Evolutionary conservation across 2,329 filamentous ascomycete species (phyloP).

Genomic region (Diaporthe caulivora): DNA sequence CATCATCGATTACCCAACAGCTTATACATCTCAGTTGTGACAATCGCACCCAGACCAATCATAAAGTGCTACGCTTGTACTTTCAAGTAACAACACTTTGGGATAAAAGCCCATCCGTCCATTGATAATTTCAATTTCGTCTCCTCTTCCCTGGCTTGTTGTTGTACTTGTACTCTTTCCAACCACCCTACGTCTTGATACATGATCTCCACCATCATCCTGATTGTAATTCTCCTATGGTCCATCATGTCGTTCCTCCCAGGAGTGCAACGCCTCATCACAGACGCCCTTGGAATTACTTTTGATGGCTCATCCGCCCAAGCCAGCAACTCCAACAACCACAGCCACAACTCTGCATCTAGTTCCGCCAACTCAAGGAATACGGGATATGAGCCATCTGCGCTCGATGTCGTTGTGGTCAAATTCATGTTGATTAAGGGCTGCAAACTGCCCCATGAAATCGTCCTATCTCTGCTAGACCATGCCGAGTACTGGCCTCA

Average conservation of each 20-base stretch:
- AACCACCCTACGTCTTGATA: not conserved
- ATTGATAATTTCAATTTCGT: not conserved
- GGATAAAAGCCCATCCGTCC: not conserved
- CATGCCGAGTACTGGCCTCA: constrained; percentile 73
- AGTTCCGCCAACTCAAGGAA: not conserved
- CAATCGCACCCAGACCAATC: not conserved
- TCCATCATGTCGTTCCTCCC: constrained; percentile 35
- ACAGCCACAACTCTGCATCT: not conserved
- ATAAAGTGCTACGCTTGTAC: not conserved
- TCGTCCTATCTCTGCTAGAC: constrained; percentile 69
- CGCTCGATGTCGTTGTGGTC: constrained; percentile 63
- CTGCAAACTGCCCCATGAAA: constrained; percentile 62
- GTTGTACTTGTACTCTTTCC: not conserved
- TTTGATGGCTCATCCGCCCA: not conserved
- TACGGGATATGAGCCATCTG: constrained; percentile 49
- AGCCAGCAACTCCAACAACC: not conserved
- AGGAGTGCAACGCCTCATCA: constrained; percentile 6
- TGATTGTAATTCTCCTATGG: constrained; percentile 13
- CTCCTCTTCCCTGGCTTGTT: not conserved
- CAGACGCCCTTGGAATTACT: not conserved
- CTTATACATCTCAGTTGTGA: not conserved
- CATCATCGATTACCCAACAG: not conserved
- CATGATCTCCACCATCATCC: constrained; percentile 17
- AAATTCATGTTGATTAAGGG: constrained; percentile 61
- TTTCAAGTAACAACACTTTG: not conserved